Evolutionary conservation across 2,329 filamentous ascomycete species (phyloP).

Genomic region (Xylariaceae sp.): DNA sequence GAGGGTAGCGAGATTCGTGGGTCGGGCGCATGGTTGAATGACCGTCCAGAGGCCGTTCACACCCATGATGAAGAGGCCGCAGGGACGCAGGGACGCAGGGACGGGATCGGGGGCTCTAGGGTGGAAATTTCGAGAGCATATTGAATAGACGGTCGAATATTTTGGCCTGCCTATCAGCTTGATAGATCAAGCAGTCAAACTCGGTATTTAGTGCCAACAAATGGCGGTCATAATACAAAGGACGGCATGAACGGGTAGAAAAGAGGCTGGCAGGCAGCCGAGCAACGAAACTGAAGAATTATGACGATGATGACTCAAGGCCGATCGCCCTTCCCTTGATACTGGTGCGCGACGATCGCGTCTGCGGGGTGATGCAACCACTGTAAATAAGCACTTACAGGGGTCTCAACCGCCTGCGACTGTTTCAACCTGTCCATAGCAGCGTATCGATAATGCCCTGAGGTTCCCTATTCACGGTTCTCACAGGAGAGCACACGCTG

Average conservation of each 20-base stretch:
- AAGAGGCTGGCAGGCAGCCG: too few species aligned
- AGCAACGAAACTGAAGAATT: not conserved
- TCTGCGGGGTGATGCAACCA: not conserved
- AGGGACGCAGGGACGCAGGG: too few species aligned
- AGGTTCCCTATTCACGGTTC: not conserved
- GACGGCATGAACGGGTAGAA: not conserved
- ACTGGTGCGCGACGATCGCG: not conserved
- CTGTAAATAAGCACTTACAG: not conserved
- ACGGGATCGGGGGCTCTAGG: too few species aligned
- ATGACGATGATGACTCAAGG: slow-evolving; percentile 1
- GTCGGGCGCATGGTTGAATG: slow-evolving; percentile 88
- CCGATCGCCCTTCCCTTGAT: not conserved
- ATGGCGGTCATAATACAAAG: not conserved
- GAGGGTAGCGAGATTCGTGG: slow-evolving; percentile 92
- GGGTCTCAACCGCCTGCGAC: not conserved
- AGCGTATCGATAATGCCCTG: not conserved
- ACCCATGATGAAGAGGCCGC: slow-evolving; percentile 63
- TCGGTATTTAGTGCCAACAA: not conserved
- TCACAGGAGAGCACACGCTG: not conserved
- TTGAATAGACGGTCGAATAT: not conserved
- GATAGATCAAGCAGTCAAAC: not conserved
- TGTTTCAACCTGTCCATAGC: not conserved
- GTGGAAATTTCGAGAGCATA: slow-evolving; percentile 14
- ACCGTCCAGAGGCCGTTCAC: slow-evolving; percentile 98
- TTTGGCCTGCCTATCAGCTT: not conserved